phyloP scores from a whole-genome alignment of 2,329 filamentous ascomycete species.

The Sporothrix brasiliensis region DNA sequence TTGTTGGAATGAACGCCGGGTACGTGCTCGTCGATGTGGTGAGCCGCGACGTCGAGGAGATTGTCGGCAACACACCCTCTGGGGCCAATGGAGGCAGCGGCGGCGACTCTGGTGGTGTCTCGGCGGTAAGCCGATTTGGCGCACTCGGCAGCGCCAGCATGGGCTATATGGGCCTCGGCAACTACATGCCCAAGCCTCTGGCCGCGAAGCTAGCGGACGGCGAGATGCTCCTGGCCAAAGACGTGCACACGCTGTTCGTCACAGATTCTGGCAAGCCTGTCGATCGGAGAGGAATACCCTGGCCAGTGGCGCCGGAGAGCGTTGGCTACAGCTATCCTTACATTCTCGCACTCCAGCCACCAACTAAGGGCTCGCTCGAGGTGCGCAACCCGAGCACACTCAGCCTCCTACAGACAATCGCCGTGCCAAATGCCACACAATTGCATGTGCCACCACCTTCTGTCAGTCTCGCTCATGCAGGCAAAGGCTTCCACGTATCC shows the following conservation, averaged over 20 bases:
- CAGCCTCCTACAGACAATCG: conserved; percentile 83
- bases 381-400: conserved; percentile 91
- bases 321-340: conserved; percentile 98
- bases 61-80: conserved; percentile 63
- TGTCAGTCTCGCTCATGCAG: conserved; percentile 90
- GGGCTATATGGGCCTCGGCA: conserved; percentile 94
- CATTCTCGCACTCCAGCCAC: conserved; percentile 74
- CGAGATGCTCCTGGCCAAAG: conserved; percentile 91
- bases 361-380: conserved; percentile 82
- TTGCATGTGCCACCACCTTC: conserved; percentile 92
- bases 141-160: conserved; percentile 80
- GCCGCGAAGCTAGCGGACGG: conserved; percentile 80
- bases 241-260: conserved; percentile 93
- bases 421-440: conserved; percentile 77
- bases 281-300: conserved; percentile 87
- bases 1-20: conserved; percentile 87
- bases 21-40: conserved; percentile 88
- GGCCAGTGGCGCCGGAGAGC: conserved; percentile 82
- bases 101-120: conserved; percentile 1
- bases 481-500: conserved; percentile 91
- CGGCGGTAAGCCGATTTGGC: conserved; percentile 71
- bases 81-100: conserved; percentile 38
- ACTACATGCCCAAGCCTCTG: conserved; percentile 87
- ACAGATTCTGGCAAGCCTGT: conserved; percentile 75
- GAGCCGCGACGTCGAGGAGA: conserved; percentile 72